Conservation (phyloP, 331 rosid genomes). For the Erythrophleum ivorense region DNA sequence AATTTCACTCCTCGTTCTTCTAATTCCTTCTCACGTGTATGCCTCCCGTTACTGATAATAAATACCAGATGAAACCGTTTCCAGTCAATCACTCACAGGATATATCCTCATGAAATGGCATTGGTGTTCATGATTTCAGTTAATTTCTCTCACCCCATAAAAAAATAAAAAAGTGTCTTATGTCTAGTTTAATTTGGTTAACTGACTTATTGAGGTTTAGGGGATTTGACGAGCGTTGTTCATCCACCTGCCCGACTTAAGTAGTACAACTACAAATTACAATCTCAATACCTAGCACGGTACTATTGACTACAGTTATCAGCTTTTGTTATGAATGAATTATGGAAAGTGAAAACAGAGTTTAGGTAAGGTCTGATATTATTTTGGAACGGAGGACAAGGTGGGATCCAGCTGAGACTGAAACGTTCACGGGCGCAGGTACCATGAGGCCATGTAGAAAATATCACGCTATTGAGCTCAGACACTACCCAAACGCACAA, state of each 20-base stretch:
- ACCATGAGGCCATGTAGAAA: conserved; percentile 21
- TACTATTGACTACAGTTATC: background rate
- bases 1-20: background rate
- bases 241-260: background rate
- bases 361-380: background rate
- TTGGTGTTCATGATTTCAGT: background rate
- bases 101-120: conserved; percentile 8
- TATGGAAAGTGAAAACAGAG: background rate
- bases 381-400: conserved; percentile 28
- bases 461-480: conserved; percentile 33
- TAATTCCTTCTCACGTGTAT: conserved; percentile 14
- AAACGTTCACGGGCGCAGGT: conserved; percentile 52
- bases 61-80: background rate
- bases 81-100: background rate
- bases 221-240: background rate
- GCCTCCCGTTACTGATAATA: background rate
- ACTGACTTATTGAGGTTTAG: background rate
- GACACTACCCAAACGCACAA: conserved; percentile 26
- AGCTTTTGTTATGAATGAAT: no score
- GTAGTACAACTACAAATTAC: background rate
- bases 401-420: conserved; percentile 34
- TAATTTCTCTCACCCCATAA: background rate
- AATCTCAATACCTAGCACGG: no score
- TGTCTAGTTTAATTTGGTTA: background rate
- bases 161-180: background rate